Conservation (phyloP, 768 basidiomycete species). For the Clitopilus hobsonii region DNA sequence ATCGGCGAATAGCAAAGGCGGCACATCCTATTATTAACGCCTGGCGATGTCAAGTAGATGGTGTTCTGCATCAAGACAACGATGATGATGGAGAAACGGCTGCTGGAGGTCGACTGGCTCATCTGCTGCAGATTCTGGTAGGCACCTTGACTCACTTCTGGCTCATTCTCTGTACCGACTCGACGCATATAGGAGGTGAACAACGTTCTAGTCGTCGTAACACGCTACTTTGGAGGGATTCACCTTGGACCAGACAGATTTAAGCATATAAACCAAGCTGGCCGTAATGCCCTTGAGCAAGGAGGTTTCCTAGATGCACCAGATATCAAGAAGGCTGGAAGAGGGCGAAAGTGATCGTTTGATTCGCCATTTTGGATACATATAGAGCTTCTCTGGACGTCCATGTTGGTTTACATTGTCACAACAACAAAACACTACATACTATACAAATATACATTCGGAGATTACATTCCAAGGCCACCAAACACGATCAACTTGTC, state of each 20-base stretch:
- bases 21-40: conserved; percentile 80
- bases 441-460: conserved; percentile 2
- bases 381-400: background rate
- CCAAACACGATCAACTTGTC: conserved; percentile 80
- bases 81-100: conserved; percentile 95
- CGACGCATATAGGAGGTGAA: conserved; percentile 58
- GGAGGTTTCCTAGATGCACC: conserved; percentile 77
- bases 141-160: conserved; percentile 12
- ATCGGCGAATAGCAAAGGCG: conserved; percentile 68
- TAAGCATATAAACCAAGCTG: conserved; percentile 94
- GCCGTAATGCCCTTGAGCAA: conserved; percentile 81
- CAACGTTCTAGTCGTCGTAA: conserved; percentile 87
- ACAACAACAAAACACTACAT: background rate
- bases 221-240: conserved; percentile 90
- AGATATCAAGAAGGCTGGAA: conserved; percentile 28
- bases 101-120: conserved; percentile 86
- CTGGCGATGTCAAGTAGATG: conserved; percentile 71
- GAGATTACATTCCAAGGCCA: conserved; percentile 37
- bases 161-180: background rate
- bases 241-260: conserved; percentile 86
- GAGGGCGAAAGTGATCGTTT: conserved; percentile 3
- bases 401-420: background rate
- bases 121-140: conserved; percentile 85
- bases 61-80: conserved; percentile 80
- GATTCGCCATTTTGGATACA: background rate